Percentiles rank a stretch among this genome's conserved stretches.
Conservation (phyloP, 495 filamentous ascomycete genomes). For the Wilcoxina mikolae region DNA sequence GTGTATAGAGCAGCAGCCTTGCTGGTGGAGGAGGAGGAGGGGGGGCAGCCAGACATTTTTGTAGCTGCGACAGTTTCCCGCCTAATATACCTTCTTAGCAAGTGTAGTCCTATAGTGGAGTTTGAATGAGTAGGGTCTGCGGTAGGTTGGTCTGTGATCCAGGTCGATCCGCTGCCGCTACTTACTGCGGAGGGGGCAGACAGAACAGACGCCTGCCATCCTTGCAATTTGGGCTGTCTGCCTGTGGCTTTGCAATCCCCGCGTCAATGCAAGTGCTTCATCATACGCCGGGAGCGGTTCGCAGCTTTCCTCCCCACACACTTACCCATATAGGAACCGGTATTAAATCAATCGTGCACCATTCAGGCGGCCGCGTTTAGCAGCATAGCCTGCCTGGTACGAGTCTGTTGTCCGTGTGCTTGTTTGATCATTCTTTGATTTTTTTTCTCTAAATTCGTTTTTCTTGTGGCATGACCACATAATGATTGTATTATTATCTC, state of each 20-base stretch:
- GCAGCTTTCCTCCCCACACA: no score
- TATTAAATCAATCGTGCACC: constrained; percentile 2
- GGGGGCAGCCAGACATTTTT: neutral
- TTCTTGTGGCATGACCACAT: constrained; percentile 1
- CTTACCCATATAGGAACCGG: no score
- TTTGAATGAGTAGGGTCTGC: no score
- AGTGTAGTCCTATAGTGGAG: no score
- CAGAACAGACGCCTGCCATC: neutral
- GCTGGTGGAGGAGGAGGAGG: no score
- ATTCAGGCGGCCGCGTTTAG: constrained; percentile 1
- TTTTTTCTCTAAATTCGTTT: constrained; percentile 1
- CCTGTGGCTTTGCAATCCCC: neutral
- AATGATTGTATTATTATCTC: constrained; percentile 1
- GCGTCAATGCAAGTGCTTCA: neutral
- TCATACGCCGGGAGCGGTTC: neutral
- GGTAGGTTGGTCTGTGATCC: no score
- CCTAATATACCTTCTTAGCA: neutral
- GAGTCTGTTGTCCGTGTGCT: no score
- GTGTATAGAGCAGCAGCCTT: no score
- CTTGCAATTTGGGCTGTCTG: neutral
- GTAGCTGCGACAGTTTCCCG: neutral
- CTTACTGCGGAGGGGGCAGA: no score
- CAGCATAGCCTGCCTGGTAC: no score
- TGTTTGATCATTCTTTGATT: constrained; percentile 1
- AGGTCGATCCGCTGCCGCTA: no score